Evolutionary conservation across 257 asterid genomes (phyloP).

Genomic region (Salvia rosmarinus): DNA sequence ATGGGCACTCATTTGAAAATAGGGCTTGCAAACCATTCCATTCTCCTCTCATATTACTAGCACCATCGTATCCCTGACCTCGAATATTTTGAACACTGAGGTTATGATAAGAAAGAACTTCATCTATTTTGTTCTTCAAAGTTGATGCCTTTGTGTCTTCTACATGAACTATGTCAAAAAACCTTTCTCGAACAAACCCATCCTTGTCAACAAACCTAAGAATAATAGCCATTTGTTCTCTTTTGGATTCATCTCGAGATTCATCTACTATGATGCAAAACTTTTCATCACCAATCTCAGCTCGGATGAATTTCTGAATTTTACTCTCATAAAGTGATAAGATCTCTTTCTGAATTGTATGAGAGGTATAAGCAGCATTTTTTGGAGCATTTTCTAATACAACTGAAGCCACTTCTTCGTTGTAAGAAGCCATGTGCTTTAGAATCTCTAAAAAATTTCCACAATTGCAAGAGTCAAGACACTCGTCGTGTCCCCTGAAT

Average conservation of each 20-base stretch:
- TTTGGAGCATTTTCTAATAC: not conserved
- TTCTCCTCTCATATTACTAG: too few relatives aligned
- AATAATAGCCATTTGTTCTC: constrained; percentile 13
- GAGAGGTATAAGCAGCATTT: constrained; percentile 24
- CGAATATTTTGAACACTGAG: not conserved
- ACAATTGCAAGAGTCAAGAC: not conserved
- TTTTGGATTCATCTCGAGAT: constrained; percentile 23
- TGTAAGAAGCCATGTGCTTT: constrained; percentile 17
- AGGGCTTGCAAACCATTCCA: too few relatives aligned
- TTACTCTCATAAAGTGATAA: not conserved
- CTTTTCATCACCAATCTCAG: constrained; percentile 21
- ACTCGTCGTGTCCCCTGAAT: constrained; percentile 3
- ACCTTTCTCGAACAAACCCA: not conserved
- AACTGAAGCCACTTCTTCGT: not conserved
- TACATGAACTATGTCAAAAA: not conserved
- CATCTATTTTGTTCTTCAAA: not conserved
- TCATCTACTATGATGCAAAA: constrained; percentile 20
- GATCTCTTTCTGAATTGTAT: not conserved
- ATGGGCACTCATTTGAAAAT: too few relatives aligned
- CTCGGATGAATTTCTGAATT: not conserved
- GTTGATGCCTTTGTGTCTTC: not conserved
- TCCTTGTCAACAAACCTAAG: constrained; percentile 15
- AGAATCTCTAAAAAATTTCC: not conserved
- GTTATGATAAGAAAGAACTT: not conserved
- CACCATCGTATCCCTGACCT: not conserved